Evolutionary conservation across 345 rosid genomes (phyloP), one percentile per base, ranked within the genome.

Genomic region (Cardamine occulta): DNA sequence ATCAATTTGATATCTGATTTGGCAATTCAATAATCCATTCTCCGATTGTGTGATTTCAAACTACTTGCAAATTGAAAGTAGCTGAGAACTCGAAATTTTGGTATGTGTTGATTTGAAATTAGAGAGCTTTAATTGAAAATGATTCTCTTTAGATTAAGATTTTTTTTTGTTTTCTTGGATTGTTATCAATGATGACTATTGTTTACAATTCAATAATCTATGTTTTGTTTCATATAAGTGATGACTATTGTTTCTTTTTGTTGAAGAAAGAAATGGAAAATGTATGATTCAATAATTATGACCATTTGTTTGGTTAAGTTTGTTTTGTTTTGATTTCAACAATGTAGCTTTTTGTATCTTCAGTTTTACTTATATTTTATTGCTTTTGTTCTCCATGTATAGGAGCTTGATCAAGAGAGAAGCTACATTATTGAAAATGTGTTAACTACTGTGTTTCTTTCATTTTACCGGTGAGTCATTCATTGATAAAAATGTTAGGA

Each of bases 391-490:
- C 59, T 44, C 3, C 14, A 40, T 79, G 70, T 73, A 31, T 51
- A 96, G 99, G 99, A 93, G 81, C 93, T 96, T 52, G 99, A 98
- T 68, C 90, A 87, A 83, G 96, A n/a, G 56, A 93, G 84, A 84
- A 89, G 89, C 76, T 89, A 91, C 83, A 85, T 96, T 66, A 96
- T 97, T 39, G 98, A 96, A 82, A 87, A 88, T 1, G 66, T 93
- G 26, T 96, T 96, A 87, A 80, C 86, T 66, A 79, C 23, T 32
- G 76, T 89, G 32, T 96, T 96, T 73, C 17, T 87, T 53, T 87
- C 93, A 0, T 93, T 96, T 54, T 40, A 87, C 70, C 62, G 92
- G 98, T 93, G 84, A 86, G 87, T 44, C 67, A 87, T 60, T 55
- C 31, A 28, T 28, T 28, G 4, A 28, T 28, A 28, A 4, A 28